Evolutionary conservation across 208 protist species (phyloP).

Genomic region (Leishmania braziliensis): DNA sequence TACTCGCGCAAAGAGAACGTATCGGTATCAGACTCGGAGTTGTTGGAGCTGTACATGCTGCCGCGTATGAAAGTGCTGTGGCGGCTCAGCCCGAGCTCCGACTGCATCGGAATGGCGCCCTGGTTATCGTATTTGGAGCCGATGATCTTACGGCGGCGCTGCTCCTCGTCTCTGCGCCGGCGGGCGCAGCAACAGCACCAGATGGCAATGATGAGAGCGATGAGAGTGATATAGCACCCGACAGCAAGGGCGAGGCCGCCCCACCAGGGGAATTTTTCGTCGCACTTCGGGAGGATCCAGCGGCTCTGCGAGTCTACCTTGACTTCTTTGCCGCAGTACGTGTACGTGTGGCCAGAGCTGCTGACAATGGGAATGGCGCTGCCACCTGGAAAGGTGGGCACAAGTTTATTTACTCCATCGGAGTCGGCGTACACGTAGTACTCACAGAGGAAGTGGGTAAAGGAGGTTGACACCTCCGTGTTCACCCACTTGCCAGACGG

Average conservation of each 20-base stretch:
- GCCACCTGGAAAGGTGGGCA: constrained; percentile 53
- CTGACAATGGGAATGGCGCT: constrained; percentile 27
- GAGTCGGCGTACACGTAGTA: constrained; percentile 48
- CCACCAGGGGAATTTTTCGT: constrained; percentile 54
- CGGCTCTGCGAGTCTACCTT: constrained; percentile 28
- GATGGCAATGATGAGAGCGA: constrained; percentile 50
- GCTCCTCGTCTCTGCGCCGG: constrained; percentile 31
- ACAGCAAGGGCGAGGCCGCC: constrained; percentile 48
- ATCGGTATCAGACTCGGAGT: neutral
- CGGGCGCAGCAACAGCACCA: constrained; percentile 49
- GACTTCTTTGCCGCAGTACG: constrained; percentile 40
- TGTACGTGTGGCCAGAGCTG: constrained; percentile 20
- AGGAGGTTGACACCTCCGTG: constrained; percentile 32
- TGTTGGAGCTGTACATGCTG: neutral
- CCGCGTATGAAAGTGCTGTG: constrained; percentile 12
- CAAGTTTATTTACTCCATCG: constrained; percentile 36
- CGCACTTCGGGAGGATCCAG: constrained; percentile 40
- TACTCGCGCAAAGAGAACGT: neutral
- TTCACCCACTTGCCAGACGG: constrained; percentile 50
- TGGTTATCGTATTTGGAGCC: constrained; percentile 33
- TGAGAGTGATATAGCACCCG: constrained; percentile 33
- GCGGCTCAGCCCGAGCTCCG: constrained; percentile 52
- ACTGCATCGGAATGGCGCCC: constrained; percentile 44
- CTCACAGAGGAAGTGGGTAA: constrained; percentile 52
- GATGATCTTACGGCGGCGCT: constrained; percentile 26